Base-by-base conservation (phyloP, 805 yeast species). In the Hanseniaspora lindneri region DNA sequence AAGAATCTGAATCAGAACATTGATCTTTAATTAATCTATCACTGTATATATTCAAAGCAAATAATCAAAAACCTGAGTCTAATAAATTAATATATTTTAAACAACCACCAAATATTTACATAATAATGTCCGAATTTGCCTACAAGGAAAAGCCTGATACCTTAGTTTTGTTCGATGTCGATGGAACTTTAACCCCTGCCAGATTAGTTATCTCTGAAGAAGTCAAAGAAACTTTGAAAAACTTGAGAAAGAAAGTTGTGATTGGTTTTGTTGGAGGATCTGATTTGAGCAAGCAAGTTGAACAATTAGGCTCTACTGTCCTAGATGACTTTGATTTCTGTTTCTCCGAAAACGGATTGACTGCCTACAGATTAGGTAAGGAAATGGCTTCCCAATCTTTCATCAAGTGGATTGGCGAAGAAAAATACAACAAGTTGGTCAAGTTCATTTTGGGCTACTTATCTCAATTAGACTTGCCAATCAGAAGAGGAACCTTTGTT, bases 211-310 rank as follows among this genome's bases (percentile, higher is more conserved):
- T 83, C 58, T 78, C 87, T 53, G 75, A 77, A 60, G 95, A 87
- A 68, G 82, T 92, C 80, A 76, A 70, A 62, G 67, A 75, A 54
- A 70, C 83, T 37, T 76, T 92, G 60, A 64, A 67, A 53, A 76
- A 80, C 57, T 77, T 92, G 64, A 83, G 96, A 71, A 73, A 86
- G 73, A 88, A 89, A 73, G 89, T 77, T 59, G 96, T 83, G 47
- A 77, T 92, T 70, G 99, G 98, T 51, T 92, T 87, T 61, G 98
- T 92, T 55, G 98, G 98, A 66, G 98, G 98, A 59, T 80, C 94
- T 47, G 97, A 92, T 66, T 78, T 92, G 60, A 71, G 76, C 65
- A 92, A 92, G 72, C 99, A 92, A 74, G 75, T 79, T 60, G 98
- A 92, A 73, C 99, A 92, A 73, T 79, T 92, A 56, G 98, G 98